Conservation (phyloP, 495 filamentous ascomycete genomes). For the Hypomontagnella submonticulosa region DNA sequence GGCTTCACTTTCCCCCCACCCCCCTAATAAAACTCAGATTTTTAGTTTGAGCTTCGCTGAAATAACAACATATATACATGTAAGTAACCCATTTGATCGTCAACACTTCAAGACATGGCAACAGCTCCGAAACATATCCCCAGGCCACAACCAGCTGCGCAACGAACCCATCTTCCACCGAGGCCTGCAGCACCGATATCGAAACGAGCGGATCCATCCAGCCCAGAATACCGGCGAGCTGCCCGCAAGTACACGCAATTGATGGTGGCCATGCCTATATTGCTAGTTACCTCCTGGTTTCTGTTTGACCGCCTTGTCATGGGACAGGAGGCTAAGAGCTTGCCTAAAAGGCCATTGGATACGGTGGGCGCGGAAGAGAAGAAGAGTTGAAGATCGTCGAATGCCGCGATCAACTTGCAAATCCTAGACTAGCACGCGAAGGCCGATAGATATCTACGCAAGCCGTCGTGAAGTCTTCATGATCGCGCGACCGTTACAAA, state of each 20-base stretch:
- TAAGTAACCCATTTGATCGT: too few species aligned
- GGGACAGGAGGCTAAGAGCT: constrained; percentile 17
- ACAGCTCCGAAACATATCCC: constrained; percentile 2
- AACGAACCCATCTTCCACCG: constrained; percentile 7
- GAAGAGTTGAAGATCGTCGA: constrained; percentile 9
- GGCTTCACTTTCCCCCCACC: too few species aligned
- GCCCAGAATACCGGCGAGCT: constrained; percentile 54
- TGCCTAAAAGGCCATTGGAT: background rate
- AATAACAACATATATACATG: too few species aligned
- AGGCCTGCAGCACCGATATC: constrained; percentile 14
- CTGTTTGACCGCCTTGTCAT: constrained; percentile 53
- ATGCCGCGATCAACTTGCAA: too few species aligned
- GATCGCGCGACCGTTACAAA: too few species aligned
- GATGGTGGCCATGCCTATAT: constrained; percentile 58
- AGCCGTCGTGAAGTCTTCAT: too few species aligned
- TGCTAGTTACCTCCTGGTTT: constrained; percentile 58
- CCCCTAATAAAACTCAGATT: too few species aligned
- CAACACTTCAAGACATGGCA: too few species aligned
- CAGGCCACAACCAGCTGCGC: constrained; percentile 6
- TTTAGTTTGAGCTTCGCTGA: too few species aligned
- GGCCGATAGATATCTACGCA: too few species aligned
- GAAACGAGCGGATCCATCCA: constrained; percentile 45
- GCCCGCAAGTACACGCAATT: constrained; percentile 51
- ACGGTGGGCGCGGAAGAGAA: background rate
- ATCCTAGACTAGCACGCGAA: too few species aligned